Evolutionary conservation across 371 early-diverging fungal species (phyloP), one percentile per base, ranked within the genome.

Genomic region (Mortierella polycephala): DNA sequence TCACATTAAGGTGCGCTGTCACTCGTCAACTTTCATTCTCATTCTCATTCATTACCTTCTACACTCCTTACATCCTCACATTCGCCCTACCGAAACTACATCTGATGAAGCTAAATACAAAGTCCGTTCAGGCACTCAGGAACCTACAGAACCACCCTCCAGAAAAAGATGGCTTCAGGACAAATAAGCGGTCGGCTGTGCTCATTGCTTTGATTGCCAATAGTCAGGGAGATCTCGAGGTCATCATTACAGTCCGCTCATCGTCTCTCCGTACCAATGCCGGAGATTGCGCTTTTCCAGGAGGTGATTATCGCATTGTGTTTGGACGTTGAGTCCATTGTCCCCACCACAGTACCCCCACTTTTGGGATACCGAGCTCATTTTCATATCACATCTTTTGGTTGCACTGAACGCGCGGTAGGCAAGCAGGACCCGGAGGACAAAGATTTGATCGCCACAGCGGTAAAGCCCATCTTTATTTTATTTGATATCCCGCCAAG

Each of bases 381-480:
- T 30, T 30, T 30, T 30, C 30, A 30, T 30, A 30, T 30, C 4
- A 30, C 4, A 30, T 30, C 30, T 4, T 4, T 30, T 30, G 30
- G 30, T 30, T 21, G 18, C 5, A 52, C 13, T 44, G 21, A 41
- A 47, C 41, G 18, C 49, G 42, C 12, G 60, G 11, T 39, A 77
- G 77, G 77, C 18, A 77, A 77, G 47, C 47, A 41, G 14, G 77
- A 77, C 47, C 77, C 66, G 1, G 65, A 62, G 23, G 77, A 77
- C 20, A 21, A 57, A 10, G 77, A 77, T 61, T 44, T 67, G 14
- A 67, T 64, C 12, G 65, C 72, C 6, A 77, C 77, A 7, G 77
- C 77, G 0, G 77, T 77, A 68, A 39, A 13, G 21, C 14, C 13
- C 37, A 39, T 30, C n/a, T 37, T 53, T 18, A 1, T 18, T 2